Evolutionary conservation across 2,329 filamentous ascomycete genomes (phyloP).

Genomic region (Hypoxylon sp.): DNA sequence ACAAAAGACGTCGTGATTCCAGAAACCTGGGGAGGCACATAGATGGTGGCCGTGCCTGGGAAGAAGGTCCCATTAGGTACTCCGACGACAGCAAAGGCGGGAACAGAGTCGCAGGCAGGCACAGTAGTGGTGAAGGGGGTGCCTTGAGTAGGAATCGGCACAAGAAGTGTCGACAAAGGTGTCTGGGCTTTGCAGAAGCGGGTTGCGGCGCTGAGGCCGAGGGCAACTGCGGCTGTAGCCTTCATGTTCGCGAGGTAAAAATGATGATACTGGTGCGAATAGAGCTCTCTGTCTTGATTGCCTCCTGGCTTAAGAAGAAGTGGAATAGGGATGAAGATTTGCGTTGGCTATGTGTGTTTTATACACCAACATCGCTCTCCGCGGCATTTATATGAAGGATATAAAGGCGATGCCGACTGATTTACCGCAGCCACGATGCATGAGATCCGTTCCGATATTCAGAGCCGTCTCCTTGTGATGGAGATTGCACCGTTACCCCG

Average conservation of each 20-base stretch:
- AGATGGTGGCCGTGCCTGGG: conserved; percentile 26
- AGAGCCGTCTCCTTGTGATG: not conserved
- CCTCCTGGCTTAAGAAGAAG: conserved; percentile 1
- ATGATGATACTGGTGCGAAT: not conserved
- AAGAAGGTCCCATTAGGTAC: conserved; percentile 33
- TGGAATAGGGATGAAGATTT: conserved; percentile 4
- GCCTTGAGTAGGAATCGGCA: conserved; percentile 27
- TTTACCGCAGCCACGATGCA: too few relatives aligned
- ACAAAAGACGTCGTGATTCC: conserved; percentile 17
- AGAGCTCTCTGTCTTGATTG: conserved; percentile 3
- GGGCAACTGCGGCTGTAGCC: conserved; percentile 1
- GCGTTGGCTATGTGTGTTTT: not conserved
- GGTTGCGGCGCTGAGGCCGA: conserved; percentile 8
- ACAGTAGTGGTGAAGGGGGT: conserved; percentile 26
- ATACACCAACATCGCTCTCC: not conserved
- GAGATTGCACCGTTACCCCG: conserved; percentile 6
- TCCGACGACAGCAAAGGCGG: conserved; percentile 29
- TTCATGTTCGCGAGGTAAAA: conserved; percentile 11
- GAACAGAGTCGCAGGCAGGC: conserved; percentile 25
- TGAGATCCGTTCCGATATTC: conserved; percentile 3
- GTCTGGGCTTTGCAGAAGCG: conserved; percentile 7
- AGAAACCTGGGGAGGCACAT: conserved; percentile 27
- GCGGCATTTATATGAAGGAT: conserved; percentile 6
- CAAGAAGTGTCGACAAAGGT: conserved; percentile 16
- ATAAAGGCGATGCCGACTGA: not conserved